Evolutionary conservation across 1,284 basidiomycete species (phyloP), one percentile per base, ranked within the genome.

Genomic region (Kwoniella shivajii): DNA sequence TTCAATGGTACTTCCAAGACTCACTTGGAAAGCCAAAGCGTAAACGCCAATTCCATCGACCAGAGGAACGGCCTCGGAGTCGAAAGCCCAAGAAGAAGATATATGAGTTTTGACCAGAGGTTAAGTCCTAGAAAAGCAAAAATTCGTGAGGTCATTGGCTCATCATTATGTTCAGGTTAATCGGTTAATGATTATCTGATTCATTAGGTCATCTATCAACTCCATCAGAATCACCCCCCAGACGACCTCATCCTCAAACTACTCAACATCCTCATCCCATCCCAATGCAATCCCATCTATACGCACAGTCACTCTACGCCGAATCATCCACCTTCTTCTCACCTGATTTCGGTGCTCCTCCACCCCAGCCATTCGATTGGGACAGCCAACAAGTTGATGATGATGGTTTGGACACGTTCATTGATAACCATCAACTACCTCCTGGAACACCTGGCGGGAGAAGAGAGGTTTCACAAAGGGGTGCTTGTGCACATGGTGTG

Each of bases 181-280:
- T 34, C 11, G 14, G 2, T 3, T 29, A 20, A 24, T 43, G n/a
- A n/a, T n/a, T n/a, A n/a, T n/a, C n/a, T n/a, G n/a, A 26, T 42
- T 6, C 4, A 9, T 13, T 34, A 67, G 65, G 63, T 10, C 60
- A 65, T 31, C 46, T 65, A 5, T 63, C 63, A 14, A 57, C 56
- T 24, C 66, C 55, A 44, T 56, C 60, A 6, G 46, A 30, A 13
- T 47, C 43, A 7, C 52, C 57, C 18, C 22, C 49, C 6, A 29
- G 37, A 30, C 36, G 16, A 2, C 53, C 59, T 30, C 22, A 16
- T 3, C 53, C 59, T 30, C 22, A 44, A n/a, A 64, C 60, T 13
- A 46, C 53, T 16, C 64, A 70, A 41, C 66, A 68, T 50, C 61
- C 68, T 2, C 65, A 66, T 42, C 65, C 66, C 14, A 55, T 61